Evolutionary conservation across 1,284 basidiomycete genomes (phyloP).

Genomic region (Anthracocystis walkeri): DNA sequence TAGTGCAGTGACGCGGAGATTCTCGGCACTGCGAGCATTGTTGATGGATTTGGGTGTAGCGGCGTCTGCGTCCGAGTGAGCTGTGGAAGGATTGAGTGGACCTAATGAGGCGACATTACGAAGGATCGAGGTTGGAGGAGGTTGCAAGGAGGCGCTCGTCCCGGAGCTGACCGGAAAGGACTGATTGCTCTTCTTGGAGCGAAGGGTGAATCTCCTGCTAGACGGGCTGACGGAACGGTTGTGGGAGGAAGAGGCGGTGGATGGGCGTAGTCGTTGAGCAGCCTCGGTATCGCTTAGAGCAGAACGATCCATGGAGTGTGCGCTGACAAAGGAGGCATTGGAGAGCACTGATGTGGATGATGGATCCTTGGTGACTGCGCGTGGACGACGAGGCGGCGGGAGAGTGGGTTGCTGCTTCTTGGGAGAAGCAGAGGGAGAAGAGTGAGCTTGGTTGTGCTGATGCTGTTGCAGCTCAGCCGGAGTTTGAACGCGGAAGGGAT

Average conservation of each 20-base stretch:
- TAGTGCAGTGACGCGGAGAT: slow-evolving; percentile 30
- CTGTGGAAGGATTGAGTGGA: background rate
- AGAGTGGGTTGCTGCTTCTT: slow-evolving; percentile 3
- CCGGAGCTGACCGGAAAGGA: slow-evolving; percentile 18
- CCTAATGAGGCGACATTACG: background rate
- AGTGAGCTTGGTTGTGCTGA: background rate
- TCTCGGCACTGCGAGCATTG: slow-evolving; percentile 39
- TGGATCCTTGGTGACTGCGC: slow-evolving; percentile 27
- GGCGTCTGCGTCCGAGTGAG: background rate
- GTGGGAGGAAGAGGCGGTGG: slow-evolving; percentile 11
- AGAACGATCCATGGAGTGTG: slow-evolving; percentile 29
- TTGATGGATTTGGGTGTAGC: background rate
- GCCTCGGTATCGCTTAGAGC: slow-evolving; percentile 47
- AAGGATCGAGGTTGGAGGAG: slow-evolving; percentile 29
- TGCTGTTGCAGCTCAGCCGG: background rate
- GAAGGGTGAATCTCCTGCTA: slow-evolving; percentile 22
- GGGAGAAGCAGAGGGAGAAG: slow-evolving; percentile 20
- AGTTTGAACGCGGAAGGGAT: slow-evolving; percentile 14
- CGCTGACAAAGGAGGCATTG: slow-evolving; percentile 47
- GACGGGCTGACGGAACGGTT: slow-evolving; percentile 24
- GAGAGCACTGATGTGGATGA: slow-evolving; percentile 41
- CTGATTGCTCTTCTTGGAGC: slow-evolving; percentile 28
- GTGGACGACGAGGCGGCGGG: slow-evolving; percentile 20
- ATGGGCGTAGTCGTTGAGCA: slow-evolving; percentile 2
- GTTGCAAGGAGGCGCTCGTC: slow-evolving; percentile 3